These are phyloP conservation scores for Neofusicoccum kwambonambiense DNA, from an alignment of 2,329 filamentous ascomycete genomes.

Conservation along the genomic window DNA sequence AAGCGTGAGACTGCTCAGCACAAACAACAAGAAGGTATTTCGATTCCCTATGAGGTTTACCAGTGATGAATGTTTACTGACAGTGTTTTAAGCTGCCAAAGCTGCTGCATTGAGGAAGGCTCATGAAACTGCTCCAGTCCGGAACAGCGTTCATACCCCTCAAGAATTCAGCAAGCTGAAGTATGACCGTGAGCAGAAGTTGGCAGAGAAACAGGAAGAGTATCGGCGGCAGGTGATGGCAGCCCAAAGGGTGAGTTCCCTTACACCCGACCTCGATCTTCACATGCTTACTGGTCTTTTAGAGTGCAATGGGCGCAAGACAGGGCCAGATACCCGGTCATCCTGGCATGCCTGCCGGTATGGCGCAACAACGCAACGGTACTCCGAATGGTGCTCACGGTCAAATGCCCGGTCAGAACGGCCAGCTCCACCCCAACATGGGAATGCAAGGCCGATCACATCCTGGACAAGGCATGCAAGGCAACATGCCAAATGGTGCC, in stretches of 20 bases:
- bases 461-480: conserved; percentile 44
- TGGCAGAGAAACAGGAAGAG: conserved; percentile 56
- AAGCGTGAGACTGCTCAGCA: conserved; percentile 83
- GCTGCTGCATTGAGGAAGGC: conserved; percentile 80
- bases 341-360: conserved; percentile 29
- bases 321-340: conserved; percentile 26
- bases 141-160: conserved; percentile 68
- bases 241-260: conserved; percentile 47
- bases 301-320: conserved; percentile 29
- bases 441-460: conserved; percentile 36
- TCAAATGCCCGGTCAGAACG: conserved; percentile 30
- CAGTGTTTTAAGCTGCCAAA: conserved; percentile 38
- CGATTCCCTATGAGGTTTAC: not conserved
- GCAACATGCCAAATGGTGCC: conserved; percentile 48
- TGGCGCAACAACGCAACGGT: conserved; percentile 41
- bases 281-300: not conserved
- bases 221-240: conserved; percentile 64
- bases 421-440: conserved; percentile 24
- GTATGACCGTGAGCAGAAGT: conserved; percentile 76
- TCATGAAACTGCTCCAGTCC: conserved; percentile 65
- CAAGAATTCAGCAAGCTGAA: conserved; percentile 88
- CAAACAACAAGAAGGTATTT: conserved; percentile 76
- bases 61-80: conserved; percentile 17
- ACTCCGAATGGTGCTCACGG: conserved; percentile 36
- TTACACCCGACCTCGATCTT: not conserved